phyloP scores from a whole-genome alignment of 495 filamentous ascomycete species.

The Oleoguttula mirabilis region DNA sequence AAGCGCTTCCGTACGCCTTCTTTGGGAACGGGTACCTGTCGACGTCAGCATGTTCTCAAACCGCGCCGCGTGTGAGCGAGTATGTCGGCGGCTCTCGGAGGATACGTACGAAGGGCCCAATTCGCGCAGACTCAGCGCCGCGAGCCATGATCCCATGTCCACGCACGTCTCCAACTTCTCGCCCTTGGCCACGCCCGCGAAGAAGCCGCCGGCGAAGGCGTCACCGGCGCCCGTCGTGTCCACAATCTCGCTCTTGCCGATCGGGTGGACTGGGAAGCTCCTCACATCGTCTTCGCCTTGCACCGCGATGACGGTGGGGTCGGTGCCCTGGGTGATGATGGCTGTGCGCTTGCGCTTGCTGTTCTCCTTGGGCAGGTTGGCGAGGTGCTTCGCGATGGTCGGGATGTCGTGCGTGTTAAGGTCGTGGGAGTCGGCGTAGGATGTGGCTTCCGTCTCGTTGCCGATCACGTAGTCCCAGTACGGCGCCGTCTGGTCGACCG shows the following conservation, averaged over 20 bases:
- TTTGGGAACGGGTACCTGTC: constrained; percentile 70
- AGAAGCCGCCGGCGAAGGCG: constrained; percentile 90
- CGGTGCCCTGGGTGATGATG: constrained; percentile 87
- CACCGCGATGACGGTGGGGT: constrained; percentile 70
- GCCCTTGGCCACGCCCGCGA: constrained; percentile 75
- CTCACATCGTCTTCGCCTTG: constrained; percentile 55
- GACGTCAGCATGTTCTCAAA: too few relatives aligned
- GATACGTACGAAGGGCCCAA: constrained; percentile 80
- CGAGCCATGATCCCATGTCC: constrained; percentile 92
- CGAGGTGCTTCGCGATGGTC: constrained; percentile 77
- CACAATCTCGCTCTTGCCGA: constrained; percentile 62
- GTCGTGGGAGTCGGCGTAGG: constrained; percentile 71
- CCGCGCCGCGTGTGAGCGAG: constrained; percentile 13
- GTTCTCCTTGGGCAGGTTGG: constrained; percentile 85
- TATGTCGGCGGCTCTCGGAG: too few relatives aligned
- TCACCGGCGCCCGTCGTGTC: constrained; percentile 97
- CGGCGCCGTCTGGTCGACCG: constrained; percentile 64
- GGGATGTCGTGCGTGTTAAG: constrained; percentile 59
- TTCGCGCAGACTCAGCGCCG: constrained; percentile 81
- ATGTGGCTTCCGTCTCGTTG: constrained; percentile 86
- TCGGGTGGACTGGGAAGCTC: constrained; percentile 66
- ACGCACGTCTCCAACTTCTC: constrained; percentile 62
- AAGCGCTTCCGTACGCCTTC: constrained; percentile 48
- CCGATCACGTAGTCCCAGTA: constrained; percentile 97
- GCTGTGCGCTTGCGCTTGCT: constrained; percentile 62